Conservation (phyloP, 2,329 filamentous ascomycete genomes). For the Teratosphaeria viscida region DNA sequence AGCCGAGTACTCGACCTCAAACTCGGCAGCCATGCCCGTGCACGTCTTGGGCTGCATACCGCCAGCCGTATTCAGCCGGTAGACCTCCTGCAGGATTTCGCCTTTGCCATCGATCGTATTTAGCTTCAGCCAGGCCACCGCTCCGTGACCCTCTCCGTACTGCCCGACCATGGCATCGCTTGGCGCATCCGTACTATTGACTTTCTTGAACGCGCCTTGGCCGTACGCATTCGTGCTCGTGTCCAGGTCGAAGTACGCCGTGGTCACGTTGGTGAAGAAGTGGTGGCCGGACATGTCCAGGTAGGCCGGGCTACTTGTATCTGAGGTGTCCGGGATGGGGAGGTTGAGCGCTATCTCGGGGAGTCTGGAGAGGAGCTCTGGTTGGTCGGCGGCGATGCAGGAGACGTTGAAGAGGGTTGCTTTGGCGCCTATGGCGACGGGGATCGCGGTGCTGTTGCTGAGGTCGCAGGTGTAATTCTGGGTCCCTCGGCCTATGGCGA, state of each 20-base stretch:
- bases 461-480: constrained; percentile 83
- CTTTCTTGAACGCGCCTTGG: constrained; percentile 55
- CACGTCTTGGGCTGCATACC: constrained; percentile 68
- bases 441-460: constrained; percentile 47
- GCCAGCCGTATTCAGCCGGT: constrained; percentile 73
- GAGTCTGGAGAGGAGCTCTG: constrained; percentile 54
- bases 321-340: constrained; percentile 33
- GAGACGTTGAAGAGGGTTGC: constrained; percentile 82
- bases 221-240: constrained; percentile 41
- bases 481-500: constrained; percentile 77
- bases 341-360: constrained; percentile 58
- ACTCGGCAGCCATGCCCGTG: constrained; percentile 48
- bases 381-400: constrained; percentile 62
- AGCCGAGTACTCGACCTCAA: constrained; percentile 71
- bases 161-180: constrained; percentile 48
- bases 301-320: constrained; percentile 41
- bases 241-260: constrained; percentile 72
- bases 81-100: constrained; percentile 65
- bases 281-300: constrained; percentile 64
- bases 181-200: constrained; percentile 53
- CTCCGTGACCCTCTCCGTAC: constrained; percentile 48
- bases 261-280: constrained; percentile 62
- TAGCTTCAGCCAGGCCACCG: constrained; percentile 75
- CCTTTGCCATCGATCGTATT: constrained; percentile 36
- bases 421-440: constrained; percentile 59